phyloP scores from a whole-genome alignment of 345 rosid genomes.

The Sisymbrium irio region DNA sequence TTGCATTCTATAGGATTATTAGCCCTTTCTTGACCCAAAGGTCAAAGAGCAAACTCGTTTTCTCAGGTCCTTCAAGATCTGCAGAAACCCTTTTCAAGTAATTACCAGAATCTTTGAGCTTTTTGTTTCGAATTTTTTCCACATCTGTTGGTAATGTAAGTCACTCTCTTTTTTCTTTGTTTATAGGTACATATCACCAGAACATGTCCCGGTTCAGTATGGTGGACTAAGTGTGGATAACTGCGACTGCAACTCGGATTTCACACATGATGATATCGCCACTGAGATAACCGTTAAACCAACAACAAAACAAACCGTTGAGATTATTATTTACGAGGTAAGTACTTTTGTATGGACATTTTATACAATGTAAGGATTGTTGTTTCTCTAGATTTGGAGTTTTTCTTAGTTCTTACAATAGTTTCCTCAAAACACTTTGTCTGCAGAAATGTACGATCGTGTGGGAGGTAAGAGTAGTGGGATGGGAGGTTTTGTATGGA shows the following conservation, averaged over 20 bases:
- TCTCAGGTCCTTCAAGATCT: constrained; percentile 41
- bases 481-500: constrained; percentile 39
- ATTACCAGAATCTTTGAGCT: background rate
- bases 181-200: constrained; percentile 33
- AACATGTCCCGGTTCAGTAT: constrained; percentile 39
- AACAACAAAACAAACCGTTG: constrained; percentile 37
- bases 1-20: constrained; percentile 36
- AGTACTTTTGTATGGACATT: background rate
- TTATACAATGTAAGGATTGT: too few relatives aligned
- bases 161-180: background rate
- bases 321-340: constrained; percentile 35
- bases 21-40: constrained; percentile 40
- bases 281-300: constrained; percentile 33
- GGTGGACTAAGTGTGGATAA: constrained; percentile 38
- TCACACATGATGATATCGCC: constrained; percentile 29
- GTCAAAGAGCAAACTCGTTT: constrained; percentile 41
- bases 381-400: too few relatives aligned
- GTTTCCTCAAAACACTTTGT: background rate
- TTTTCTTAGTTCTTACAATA: too few relatives aligned
- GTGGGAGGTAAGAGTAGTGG: constrained; percentile 40
- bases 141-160: background rate
- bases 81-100: constrained; percentile 39
- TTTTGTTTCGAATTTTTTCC: background rate
- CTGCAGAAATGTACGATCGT: constrained; percentile 30
- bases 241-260: constrained; percentile 24